Evolutionary conservation across 129 eudicot species (phyloP), one percentile per base, ranked within the genome.

Genomic region (Lonicera japonica): DNA sequence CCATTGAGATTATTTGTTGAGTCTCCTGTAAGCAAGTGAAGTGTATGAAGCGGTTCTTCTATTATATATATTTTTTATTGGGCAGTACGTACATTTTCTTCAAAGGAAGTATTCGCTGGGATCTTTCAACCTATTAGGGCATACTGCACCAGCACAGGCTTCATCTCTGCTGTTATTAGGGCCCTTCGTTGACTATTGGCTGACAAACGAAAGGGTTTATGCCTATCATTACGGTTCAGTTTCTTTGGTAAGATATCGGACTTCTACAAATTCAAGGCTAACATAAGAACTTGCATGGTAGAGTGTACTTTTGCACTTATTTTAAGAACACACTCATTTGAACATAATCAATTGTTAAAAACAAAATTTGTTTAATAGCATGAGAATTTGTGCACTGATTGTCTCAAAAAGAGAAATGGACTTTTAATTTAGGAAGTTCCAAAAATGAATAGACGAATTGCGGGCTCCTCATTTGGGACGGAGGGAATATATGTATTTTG

Each of bases 101-200:
- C 95, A 87, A 65, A 75, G 80, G 77, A 87, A 87, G 73, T 82
- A 87, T 79, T 77, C 88, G 29, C 74, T 87, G 47, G 84, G 87
- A 45, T 87, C 95, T 58, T 83, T 87, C 81, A 73, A 80, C 75
- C 72, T 87, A 52, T 75, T 87, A 25, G 90, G 88, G 24, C 90
- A 87, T 61, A 87, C 95, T 54, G 91, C 91, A 45, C 95, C 91
- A 24, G 76, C 69, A 14, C 95, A 87, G 73, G 90, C 91, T 60
- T 83, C 81, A 70, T 83, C 95, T 22, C 66, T 87, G 68, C 79
- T 87, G 38, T 34, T 80, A 56, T 16, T 51, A 7, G 95, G 95
- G 20, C 95, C 95, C 46, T 77, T 87, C 39, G 56, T 83, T 67
- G 95, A 87, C 60, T 83, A 83, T 74, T 86, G 89, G 86, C 60